Base-by-base conservation (phyloP, 345 rosid species). In the Salix brachista region DNA sequence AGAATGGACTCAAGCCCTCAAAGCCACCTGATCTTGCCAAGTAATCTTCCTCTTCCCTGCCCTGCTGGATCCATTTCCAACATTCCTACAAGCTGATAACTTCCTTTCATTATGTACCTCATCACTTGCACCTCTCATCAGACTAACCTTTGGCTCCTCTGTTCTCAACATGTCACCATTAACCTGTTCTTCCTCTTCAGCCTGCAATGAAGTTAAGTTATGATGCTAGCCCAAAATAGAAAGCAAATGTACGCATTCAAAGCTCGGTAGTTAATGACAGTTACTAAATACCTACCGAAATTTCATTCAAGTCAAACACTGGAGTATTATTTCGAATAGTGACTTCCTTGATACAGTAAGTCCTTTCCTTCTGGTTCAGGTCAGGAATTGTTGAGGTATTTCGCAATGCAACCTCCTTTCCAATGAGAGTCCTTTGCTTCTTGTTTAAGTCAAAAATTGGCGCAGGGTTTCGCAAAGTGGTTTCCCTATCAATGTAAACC, bases 21-120 rank as follows among this genome's bases (percentile, higher is more conserved):
- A 85, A 54, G 92, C 98, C 84, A 93, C 89, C 75, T 88, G 94
- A 80, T 96, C 98, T 83, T 93, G 97, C 99, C 99, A 96, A 71
- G 97, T 54, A 70, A 96, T 93, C 93, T 86, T 96, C 87, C 97
- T 87, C 91, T 96, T 96, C 81, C 91, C 96, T 0, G 79, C 74
- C 72, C 87, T 82, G 21, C 77, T 84, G 4, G 90, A 23, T 66
- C 90, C 93, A 67, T 85, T 91, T 73, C 87, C 89, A 2, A 82
- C 74, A 36, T 75, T 90, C 86, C 94, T 87, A 84, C 86, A 91
- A 18, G 84, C 86, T 18, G 89, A 87, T 64, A 90, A 62, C 84
- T 86, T 90, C 72, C 87, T 61, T 23, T 85, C 94, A 25, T 76
- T 79, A 39, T 46, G 84, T 71, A 78, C 91, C 65, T 91, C 97